Base-by-base conservation (phyloP, 257 asterid species). In the Ligustrum vulgare region DNA sequence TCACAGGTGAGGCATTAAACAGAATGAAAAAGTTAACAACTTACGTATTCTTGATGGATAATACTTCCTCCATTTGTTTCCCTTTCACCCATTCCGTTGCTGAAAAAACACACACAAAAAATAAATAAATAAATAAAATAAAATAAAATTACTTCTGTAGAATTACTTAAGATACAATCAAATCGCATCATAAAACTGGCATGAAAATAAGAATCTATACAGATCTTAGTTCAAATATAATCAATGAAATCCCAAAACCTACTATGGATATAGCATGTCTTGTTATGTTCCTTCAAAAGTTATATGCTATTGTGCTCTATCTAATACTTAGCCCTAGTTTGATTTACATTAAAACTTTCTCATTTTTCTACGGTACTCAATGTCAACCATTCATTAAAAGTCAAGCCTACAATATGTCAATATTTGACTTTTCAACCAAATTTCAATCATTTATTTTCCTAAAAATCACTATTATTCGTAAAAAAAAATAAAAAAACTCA, bases 61-160 rank as follows among this genome's bases (percentile, higher is more conserved):
- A 56, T 15, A 93, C 97, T 77, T 93, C 98, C 83, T 91, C 98
- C 96, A 88, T 86, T 74, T 85, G 89, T 72, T 78, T 91, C 28
- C 96, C 98, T 81, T 90, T 93, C 86, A 93, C 94, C 97, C 97
- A 93, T 77, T 93, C 98, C 5, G 97, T 91, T 3, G 96, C 98
- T 93, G 91, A 81, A 86, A 39, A 9, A 0, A n/a, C n/a, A n/a
- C n/a, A n/a, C n/a, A n/a, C n/a, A 16, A 20, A 64, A 62, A 64
- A 6, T 33, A 33, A 5, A 35, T 5, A 34, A 4, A 34, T 2
- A 34, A 0, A 34, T 16, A 64, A 62, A 64, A 6, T 33, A 33
- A 5, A 35, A n/a, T n/a, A n/a, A n/a, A 25, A 3, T 15, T 11
- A 22, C 43, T 69, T 11, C 13, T 41, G 12, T 43, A 25, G n/a